Conservation (phyloP, 2,329 filamentous ascomycete species). For the Botrytis sinoallii region DNA sequence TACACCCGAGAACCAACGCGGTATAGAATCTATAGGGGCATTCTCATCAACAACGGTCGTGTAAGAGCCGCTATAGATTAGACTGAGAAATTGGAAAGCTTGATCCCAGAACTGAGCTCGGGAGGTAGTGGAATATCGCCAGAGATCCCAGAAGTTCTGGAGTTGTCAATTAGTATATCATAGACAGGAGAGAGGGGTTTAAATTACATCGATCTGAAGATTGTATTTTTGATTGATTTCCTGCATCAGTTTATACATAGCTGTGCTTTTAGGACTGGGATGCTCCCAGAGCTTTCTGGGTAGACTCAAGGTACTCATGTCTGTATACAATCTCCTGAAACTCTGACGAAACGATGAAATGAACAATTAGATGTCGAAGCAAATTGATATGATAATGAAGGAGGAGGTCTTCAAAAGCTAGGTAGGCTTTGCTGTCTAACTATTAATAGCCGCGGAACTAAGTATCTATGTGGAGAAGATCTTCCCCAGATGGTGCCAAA, state of each 20-base stretch:
- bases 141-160: constrained; percentile 66
- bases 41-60: constrained; percentile 64
- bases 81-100: constrained; percentile 56
- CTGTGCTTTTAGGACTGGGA: constrained; percentile 56
- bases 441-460: background rate
- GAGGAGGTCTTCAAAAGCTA: background rate
- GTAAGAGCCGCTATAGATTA: constrained; percentile 63
- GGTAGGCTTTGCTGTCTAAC: background rate
- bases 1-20: constrained; percentile 74
- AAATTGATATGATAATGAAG: background rate
- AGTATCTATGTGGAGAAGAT: background rate
- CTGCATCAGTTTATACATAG: constrained; percentile 67
- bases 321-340: background rate
- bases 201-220: constrained; percentile 54
- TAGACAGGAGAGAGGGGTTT: background rate
- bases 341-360: background rate
- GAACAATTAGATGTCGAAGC: background rate
- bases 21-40: constrained; percentile 66
- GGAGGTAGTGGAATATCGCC: constrained; percentile 63
- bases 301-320: constrained; percentile 32
- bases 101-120: constrained; percentile 64
- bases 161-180: background rate
- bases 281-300: constrained; percentile 69
- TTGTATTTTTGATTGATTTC: constrained; percentile 56
- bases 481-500: background rate